These are phyloP conservation scores for Arctium lappa DNA, from an alignment of 129 eudicot genomes.

Conservation along the genomic window DNA sequence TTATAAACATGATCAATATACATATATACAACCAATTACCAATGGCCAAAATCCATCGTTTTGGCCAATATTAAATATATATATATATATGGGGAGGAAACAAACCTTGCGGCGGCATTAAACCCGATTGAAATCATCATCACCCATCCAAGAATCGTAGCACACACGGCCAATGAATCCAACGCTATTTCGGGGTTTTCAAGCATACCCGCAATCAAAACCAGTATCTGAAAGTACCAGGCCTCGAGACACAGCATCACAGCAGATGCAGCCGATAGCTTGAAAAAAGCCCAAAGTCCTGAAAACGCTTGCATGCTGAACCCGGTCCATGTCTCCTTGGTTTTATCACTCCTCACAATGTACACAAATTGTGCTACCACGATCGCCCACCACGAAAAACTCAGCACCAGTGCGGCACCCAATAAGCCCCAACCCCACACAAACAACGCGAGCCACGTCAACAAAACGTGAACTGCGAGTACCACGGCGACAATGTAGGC, in stretches of 20 bases:
- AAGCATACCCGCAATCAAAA: slow-evolving; percentile 52
- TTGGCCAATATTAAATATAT: too few relatives aligned
- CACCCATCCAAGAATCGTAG: slow-evolving; percentile 47
- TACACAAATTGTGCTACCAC: slow-evolving; percentile 49
- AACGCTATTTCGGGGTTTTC: slow-evolving; percentile 39
- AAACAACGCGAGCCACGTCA: slow-evolving; percentile 33
- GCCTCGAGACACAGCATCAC: slow-evolving; percentile 52
- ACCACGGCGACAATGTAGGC: slow-evolving; percentile 41
- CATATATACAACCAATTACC: not conserved
- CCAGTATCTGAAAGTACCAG: slow-evolving; percentile 51
- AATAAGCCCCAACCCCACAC: slow-evolving; percentile 40
- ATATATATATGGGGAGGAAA: not conserved
- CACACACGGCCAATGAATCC: slow-evolving; percentile 44
- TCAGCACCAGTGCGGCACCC: slow-evolving; percentile 40
- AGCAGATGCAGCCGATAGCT: slow-evolving; percentile 37
- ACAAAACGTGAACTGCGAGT: slow-evolving; percentile 29
- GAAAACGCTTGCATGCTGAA: slow-evolving; percentile 41
- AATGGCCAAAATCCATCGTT: not conserved
- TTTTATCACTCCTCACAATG: slow-evolving; percentile 32
- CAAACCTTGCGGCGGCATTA: slow-evolving; percentile 51
- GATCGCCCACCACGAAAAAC: slow-evolving; percentile 48
- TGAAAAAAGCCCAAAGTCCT: slow-evolving; percentile 39
- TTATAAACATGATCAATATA: not conserved
- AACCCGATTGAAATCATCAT: slow-evolving; percentile 47
- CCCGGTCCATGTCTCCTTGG: slow-evolving; percentile 46